Evolutionary conservation across 1,284 basidiomycete species (phyloP), one percentile per base, ranked within the genome.

Genomic region (Malassezia sp.): DNA sequence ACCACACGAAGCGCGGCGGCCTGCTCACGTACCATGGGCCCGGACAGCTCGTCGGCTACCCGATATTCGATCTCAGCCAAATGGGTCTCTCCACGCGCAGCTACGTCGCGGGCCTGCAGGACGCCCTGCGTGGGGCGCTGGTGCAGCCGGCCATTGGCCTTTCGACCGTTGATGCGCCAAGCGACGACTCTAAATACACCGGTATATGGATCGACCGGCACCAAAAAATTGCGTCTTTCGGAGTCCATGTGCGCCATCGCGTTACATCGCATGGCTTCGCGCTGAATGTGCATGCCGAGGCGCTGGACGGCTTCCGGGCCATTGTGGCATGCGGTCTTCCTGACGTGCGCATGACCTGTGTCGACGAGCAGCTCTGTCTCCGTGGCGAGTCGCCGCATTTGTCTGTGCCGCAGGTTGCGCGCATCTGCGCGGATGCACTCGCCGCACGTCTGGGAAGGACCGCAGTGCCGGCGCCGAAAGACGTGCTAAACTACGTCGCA

Each of bases 1-100:
- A 84, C 30, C 74, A 79, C 26, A 83, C 89, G 2, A 78, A 80
- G 53, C 77, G 93, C 49, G 91, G 91, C 9, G 91, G 91, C 1
- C 82, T 95, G 71, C 78, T 89, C 45, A 99, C 93, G 2, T 99
- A 88, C 71, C 93, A 99, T 71, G 93, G 93, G 0, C 91, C 91
- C 0, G 93, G 93, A 2, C 93, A 99, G 72, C 76, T 99, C 53
- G 85, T 95, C 11, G 93, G 88, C 26, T 99, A 99, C 67, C 87
- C 89, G 1, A 77, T 96, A 40, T 75, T 96, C 34, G 89, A 97
- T 72, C 76, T 96, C 14, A 75, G 74, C 1, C 22, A n/a, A 37
- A 7, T 31, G 4, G n/a, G 58, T 41, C 46, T 64, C 20, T 57
- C 54, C 3, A 78, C 80, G 51, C 79, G 78, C 34, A 81, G 81